A percentile compares a stretch with the other conserved stretches of the same genome.
These are phyloP conservation scores for Aquilaria yunnanensis DNA, from an alignment of 345 rosid genomes.

Conservation along the genomic window DNA sequence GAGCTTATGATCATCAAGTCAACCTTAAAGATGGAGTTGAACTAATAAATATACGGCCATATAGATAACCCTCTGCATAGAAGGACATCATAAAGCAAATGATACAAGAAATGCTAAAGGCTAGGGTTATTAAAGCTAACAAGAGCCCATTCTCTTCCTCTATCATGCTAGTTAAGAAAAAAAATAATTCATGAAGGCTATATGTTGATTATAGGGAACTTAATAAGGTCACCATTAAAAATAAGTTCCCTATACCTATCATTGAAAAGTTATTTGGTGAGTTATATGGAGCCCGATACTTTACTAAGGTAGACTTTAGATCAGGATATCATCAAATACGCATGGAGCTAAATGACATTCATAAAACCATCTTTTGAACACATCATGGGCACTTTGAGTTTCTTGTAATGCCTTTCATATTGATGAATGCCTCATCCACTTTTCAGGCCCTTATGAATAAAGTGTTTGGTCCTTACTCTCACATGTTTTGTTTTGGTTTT, in stretches of 20 bases:
- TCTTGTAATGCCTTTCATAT: neutral
- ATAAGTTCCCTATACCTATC: neutral
- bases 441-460: neutral
- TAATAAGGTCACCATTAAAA: too few relatives aligned
- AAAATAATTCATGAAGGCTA: too few relatives aligned
- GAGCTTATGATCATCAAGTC: too few relatives aligned
- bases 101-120: too few relatives aligned
- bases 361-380: neutral
- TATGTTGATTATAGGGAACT: too few relatives aligned
- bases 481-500: neutral
- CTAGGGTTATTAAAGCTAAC: too few relatives aligned
- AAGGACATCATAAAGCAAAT: too few relatives aligned
- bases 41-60: too few relatives aligned
- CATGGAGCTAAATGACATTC: neutral
- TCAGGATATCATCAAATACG: neutral
- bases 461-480: neutral
- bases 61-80: too few relatives aligned
- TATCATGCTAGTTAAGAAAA: too few relatives aligned
- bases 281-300: neutral
- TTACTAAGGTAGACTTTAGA: neutral
- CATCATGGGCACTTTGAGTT: neutral
- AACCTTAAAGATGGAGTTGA: too few relatives aligned
- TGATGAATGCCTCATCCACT: neutral
- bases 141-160: too few relatives aligned
- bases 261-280: neutral